Conservation (phyloP, 768 basidiomycete genomes). For the Grammothele lineata region DNA sequence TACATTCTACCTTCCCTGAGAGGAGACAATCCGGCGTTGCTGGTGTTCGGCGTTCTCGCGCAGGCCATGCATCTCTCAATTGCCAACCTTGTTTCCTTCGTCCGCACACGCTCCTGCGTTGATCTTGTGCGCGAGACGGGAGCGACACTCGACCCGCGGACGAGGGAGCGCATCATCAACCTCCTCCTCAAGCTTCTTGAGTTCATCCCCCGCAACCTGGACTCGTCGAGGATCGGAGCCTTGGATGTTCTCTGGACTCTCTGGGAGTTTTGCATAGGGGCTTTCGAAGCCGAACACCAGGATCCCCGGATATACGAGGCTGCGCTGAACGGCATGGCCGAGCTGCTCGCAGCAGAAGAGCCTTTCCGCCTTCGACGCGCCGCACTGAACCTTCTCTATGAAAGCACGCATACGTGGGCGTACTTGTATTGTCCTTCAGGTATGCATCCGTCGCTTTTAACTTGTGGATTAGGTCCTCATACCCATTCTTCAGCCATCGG, state of each 20-base stretch:
- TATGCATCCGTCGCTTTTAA: background rate
- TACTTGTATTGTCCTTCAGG: constrained; percentile 6
- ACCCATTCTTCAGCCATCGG: background rate
- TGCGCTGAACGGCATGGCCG: background rate
- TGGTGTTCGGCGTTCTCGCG: background rate
- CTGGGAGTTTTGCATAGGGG: constrained; percentile 4
- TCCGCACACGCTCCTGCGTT: background rate
- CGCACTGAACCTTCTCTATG: constrained; percentile 4
- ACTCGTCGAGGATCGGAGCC: background rate
- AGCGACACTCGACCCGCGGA: background rate
- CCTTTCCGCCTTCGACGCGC: constrained; percentile 8
- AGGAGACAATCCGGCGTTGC: background rate
- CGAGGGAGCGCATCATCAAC: background rate
- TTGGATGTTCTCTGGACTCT: constrained; percentile 5
- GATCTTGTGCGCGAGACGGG: background rate
- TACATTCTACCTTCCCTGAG: background rate
- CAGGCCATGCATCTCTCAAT: background rate
- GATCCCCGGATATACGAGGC: background rate
- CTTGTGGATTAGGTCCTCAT: too few species aligned
- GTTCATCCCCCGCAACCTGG: background rate
- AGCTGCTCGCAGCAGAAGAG: constrained; percentile 1
- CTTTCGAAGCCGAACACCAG: background rate
- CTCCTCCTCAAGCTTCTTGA: constrained; percentile 3
- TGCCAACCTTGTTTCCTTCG: background rate
- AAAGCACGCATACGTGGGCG: constrained; percentile 1